Base-by-base conservation (phyloP, 2,329 filamentous ascomycete species). In the Fusarium decemcellulare region DNA sequence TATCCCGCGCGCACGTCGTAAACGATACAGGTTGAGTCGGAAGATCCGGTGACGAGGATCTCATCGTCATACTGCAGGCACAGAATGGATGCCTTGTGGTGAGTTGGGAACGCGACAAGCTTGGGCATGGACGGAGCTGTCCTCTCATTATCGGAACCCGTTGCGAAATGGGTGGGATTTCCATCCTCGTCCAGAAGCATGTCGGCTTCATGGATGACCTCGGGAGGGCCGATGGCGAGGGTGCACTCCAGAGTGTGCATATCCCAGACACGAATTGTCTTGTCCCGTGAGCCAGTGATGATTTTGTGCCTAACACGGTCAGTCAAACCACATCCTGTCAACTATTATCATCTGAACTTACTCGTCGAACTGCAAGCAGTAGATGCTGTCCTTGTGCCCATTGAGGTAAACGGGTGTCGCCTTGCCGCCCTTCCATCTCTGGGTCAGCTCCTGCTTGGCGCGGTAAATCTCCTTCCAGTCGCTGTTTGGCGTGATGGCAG, bases 301-400 rank as follows among this genome's bases (percentile, higher is more conserved):
- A 98, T 97, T 81, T 98, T 99, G 77, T 92, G 87, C 78, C 92
- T 94, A 75, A 27, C 55, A 18, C 14, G 37, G 74, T 85, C 78
- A 86, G 81, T 67, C 9, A 36, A 30, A 16, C 47, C 29, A 18
- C 4, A 14, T 43, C 27, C 18, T 23, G 18, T 23, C 46, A 34
- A 7, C 16, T 51, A 15, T 39, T 8, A n/a, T 12, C 27, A 16
- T 30, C 36, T 32, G 23, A 23, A 84, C 91, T 74, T 87, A 94
- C 91, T 98, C 95, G 79, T 99, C 96, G 78, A 98, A 99, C 77
- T 99, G 96, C 60, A 97, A 89, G 80, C 96, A 99, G 82, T 99
- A 99, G 61, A 99, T 97, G 71, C 94, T 98, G 79, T 99, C 96
- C 29, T 91, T 91, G 78, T 99, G 96, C 3, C 96, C 96, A 74